These are phyloP conservation scores for Mortierella sp. DNA, from an alignment of 371 early-diverging fungal genomes.

Conservation along the genomic window DNA sequence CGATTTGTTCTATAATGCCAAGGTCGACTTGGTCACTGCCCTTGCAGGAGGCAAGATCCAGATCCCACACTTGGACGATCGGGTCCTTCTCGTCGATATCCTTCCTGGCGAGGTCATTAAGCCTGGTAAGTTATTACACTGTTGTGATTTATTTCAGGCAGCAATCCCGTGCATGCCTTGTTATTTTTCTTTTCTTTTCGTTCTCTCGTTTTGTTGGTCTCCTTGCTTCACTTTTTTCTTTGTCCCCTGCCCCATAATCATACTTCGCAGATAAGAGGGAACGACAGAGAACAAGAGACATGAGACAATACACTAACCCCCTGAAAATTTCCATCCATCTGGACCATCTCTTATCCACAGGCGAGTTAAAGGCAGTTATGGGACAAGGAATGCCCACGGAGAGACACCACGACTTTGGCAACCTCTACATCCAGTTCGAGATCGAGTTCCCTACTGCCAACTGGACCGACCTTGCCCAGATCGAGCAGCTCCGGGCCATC, in stretches of 20 bases:
- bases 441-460: conserved; percentile 91
- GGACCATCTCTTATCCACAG: conserved; percentile 22
- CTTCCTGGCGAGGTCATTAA: conserved; percentile 94
- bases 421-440: conserved; percentile 91
- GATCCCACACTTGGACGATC: conserved; percentile 92
- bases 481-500: conserved; percentile 74
- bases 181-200: not conserved
- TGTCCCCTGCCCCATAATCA: conserved; percentile 55
- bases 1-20: conserved; percentile 83
- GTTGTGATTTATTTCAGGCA: not conserved
- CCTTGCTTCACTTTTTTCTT: not conserved
- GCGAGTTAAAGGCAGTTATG: conserved; percentile 83
- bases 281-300: conserved; percentile 73
- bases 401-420: conserved; percentile 92
- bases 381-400: conserved; percentile 96
- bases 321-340: conserved; percentile 54
- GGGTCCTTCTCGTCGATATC: conserved; percentile 87
- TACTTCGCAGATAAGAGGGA: conserved; percentile 87
- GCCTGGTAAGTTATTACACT: conserved; percentile 65
- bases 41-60: conserved; percentile 93
- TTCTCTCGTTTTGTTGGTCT: conserved; percentile 3
- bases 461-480: conserved; percentile 78
- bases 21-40: conserved; percentile 94
- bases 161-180: not conserved
- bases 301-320: conserved; percentile 84